Base-by-base conservation (phyloP, 257 asterid species). In the Solanum arcanum region DNA sequence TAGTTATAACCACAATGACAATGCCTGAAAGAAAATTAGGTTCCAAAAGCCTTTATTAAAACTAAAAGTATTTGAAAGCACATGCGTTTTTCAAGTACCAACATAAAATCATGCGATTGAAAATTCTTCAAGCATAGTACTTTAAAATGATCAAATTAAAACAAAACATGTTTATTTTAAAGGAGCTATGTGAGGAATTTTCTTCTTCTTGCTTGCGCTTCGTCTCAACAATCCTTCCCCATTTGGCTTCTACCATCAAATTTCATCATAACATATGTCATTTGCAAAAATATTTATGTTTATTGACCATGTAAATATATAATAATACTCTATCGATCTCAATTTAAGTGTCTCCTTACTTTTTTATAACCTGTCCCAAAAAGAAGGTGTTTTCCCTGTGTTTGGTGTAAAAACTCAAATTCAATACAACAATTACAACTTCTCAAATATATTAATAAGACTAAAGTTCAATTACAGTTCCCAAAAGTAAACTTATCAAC, bases 231-330 rank as follows among this genome's bases (percentile, higher is more conserved):
- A 12, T 6, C 37, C 73, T 85, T 44, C 47, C 35, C 8, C 31
- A 12, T 37, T 60, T 13, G 44, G 78, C 89, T 73, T 86, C 86
- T 13, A 87, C 86, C 89, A 87, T 25, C 12, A 86, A 83, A 80
- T 46, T 14, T 15, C 64, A 9, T 27, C 41, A 27, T 8, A 64
- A n/a, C 16, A 64, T n/a, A n/a, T 5, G 33, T 64, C 12, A 64
- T 5, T 3, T 18, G 6, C 9, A 18, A 73, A 73, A 20, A 66
- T 6, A 27, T 68, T 27, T 68, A 27, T 27, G 9, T 68, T 5
- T 7, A 7, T 27, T 14, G 21, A 27, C 11, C 3, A 11, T 21
- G 29, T 74, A 5, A 21, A 39, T 15, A 74, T 21, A 56, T 3
- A 12, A 5, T 37, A 39, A 64, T n/a, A 56, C 12, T 18, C 5